phyloP scores from a whole-genome alignment of 1,284 basidiomycete species.

The Leccinum holopus region DNA sequence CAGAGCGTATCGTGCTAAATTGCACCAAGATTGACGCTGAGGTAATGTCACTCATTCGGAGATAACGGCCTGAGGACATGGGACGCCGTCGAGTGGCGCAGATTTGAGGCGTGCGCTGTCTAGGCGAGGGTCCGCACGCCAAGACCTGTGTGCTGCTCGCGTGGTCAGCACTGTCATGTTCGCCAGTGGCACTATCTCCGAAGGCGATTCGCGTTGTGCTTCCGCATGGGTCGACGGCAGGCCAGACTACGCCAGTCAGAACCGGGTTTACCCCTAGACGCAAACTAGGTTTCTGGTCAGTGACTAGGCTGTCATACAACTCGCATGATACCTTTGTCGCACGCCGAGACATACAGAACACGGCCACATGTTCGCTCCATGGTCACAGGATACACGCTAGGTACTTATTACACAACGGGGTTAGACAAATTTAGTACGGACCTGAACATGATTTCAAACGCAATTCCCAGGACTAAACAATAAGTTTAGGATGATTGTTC shows the following conservation, averaged over 20 bases:
- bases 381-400: background rate
- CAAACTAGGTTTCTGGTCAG: background rate
- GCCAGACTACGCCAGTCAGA: background rate
- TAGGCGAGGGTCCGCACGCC: conserved; percentile 10
- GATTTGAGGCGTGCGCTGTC: conserved; percentile 5
- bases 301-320: background rate
- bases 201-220: background rate
- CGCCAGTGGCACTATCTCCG: background rate
- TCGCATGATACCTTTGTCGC: conserved; percentile 3
- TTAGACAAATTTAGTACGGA: background rate
- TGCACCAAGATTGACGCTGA: conserved; percentile 19
- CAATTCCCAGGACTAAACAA: too few species aligned
- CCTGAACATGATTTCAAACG: too few species aligned
- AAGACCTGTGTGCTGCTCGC: background rate
- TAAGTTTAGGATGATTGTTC: too few species aligned
- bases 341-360: background rate
- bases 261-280: background rate
- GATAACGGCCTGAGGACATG: background rate
- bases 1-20: conserved; percentile 6
- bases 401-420: background rate
- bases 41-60: conserved; percentile 11
- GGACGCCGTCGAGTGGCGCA: background rate
- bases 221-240: background rate
- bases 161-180: background rate
- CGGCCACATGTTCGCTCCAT: background rate